Conservation (phyloP, 2,329 filamentous ascomycete species). For the Cercospora citrullina region DNA sequence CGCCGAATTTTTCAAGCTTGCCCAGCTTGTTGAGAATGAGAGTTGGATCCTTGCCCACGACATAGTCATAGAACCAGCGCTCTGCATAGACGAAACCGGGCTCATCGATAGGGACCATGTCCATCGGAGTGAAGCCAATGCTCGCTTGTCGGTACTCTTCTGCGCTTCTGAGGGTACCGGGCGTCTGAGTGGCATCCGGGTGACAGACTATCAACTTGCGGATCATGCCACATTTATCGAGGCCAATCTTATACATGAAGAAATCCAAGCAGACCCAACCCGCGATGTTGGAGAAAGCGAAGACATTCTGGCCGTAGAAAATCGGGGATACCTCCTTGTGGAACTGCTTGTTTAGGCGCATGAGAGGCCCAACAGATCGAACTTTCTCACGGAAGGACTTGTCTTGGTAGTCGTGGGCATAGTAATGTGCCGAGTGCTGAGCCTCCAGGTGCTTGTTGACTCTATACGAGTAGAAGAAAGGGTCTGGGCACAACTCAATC, state of each 20-base stretch:
- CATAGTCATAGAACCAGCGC: background rate
- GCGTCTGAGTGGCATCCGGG: background rate
- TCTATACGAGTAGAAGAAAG: background rate
- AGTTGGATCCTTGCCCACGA: background rate
- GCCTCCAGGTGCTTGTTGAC: background rate
- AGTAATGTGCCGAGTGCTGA: background rate
- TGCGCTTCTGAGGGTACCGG: background rate
- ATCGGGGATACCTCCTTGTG: background rate
- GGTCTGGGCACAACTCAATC: conserved; percentile 13
- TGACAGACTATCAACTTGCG: background rate
- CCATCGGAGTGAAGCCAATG: background rate
- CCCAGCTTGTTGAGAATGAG: background rate
- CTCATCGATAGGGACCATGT: background rate
- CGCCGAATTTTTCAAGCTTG: background rate
- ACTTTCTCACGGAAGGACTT: background rate
- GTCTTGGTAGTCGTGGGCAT: background rate
- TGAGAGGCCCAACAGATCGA: background rate
- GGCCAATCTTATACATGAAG: background rate
- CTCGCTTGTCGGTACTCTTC: background rate
- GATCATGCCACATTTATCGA: background rate
- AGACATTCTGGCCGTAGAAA: background rate
- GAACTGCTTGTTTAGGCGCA: background rate
- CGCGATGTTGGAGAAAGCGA: background rate
- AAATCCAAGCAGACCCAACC: background rate
- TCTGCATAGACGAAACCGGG: background rate